Base-by-base conservation (phyloP, 768 basidiomycete species). In the Lepiota venenata region DNA sequence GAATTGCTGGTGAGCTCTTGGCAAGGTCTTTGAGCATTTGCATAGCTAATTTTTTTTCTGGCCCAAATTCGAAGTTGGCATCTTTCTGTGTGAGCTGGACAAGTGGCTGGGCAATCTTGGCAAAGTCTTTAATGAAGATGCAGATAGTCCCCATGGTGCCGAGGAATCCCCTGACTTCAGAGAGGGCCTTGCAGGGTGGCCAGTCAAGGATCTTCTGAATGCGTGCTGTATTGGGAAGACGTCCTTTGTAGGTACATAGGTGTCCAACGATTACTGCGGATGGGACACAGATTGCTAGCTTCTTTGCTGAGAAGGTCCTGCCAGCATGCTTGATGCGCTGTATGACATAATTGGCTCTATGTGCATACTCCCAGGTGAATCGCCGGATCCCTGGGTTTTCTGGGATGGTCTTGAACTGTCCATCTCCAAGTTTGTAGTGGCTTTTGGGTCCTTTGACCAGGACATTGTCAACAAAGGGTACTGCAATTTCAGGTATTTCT, bases 191-290 rank as follows among this genome's bases (percentile, higher is more conserved):
- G 29, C 61, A 67, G 0, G 59, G 21, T 0, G 64, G 68, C 72
- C 72, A 74, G 39, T 69, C 58, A 0, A 48, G 1, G 7, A 75
- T 66, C 21, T 71, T 71, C 41, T 60, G 57, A 2, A 66, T n/a
- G 0, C 56, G 45, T 20, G 39, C 9, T n/a, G 44, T 49, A 3
- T 74, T 64, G 0, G 71, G 69, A 0, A 68, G 20, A 0, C 66
- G 58, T 0, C 75, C 74, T 8, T 73, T 62, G 10, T 63, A 66
- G 0, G 66, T 73, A 45, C 70, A 73, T 0, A 47, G 56, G 27
- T 77, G 71, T 0, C 74, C 60, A 15, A 64, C 58, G 21, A 62
- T 43, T 2, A 60, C 22, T 36, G 50, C 32, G 29, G 32, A 27
- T 2, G 32, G 27, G 14, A 0, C 36, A 35, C 55, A 57, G 4